Percentiles rank a stretch among this genome's conserved stretches.
phyloP scores from a whole-genome alignment of 2,329 filamentous ascomycete genomes.

The Colletotrichum acutatum region DNA sequence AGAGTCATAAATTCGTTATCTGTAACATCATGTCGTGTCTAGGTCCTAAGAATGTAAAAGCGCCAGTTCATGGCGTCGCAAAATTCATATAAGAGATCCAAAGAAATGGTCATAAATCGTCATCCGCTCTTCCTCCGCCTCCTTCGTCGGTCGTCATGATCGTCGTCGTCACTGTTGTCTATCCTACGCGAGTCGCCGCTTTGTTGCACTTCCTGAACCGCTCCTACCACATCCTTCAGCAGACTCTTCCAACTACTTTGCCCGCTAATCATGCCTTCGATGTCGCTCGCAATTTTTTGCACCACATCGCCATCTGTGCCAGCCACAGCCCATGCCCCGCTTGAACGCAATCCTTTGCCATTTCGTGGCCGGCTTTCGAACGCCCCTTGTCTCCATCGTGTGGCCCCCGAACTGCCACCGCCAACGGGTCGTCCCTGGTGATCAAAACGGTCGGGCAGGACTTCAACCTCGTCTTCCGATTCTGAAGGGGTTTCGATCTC shows the following conservation, averaged over 20 bases:
- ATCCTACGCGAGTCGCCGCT: slow-evolving; percentile 29
- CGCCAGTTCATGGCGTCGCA: background rate
- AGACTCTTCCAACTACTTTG: slow-evolving; percentile 45
- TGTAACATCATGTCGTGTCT: slow-evolving; percentile 24
- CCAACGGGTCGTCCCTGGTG: slow-evolving; percentile 53
- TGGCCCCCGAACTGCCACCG: slow-evolving; percentile 38
- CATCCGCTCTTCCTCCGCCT: slow-evolving; percentile 33
- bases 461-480: slow-evolving; percentile 53
- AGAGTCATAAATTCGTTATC: slow-evolving; percentile 27
- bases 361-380: slow-evolving; percentile 52
- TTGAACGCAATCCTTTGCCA: slow-evolving; percentile 49
- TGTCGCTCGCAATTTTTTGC: slow-evolving; percentile 49
- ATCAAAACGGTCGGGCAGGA: slow-evolving; percentile 61
- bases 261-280: slow-evolving; percentile 47
- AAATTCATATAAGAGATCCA: background rate
- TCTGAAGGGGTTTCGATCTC: slow-evolving; percentile 37
- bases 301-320: slow-evolving; percentile 56
- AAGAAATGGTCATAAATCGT: slow-evolving; percentile 11
- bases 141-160: slow-evolving; percentile 28
- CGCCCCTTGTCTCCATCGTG: slow-evolving; percentile 51
- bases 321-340: slow-evolving; percentile 56
- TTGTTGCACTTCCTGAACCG: slow-evolving; percentile 21
- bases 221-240: slow-evolving; percentile 45
- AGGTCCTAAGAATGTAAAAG: background rate
- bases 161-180: slow-evolving; percentile 38